Conservation (phyloP, 106 monocot genomes). For the Iris macrosiphon region DNA sequence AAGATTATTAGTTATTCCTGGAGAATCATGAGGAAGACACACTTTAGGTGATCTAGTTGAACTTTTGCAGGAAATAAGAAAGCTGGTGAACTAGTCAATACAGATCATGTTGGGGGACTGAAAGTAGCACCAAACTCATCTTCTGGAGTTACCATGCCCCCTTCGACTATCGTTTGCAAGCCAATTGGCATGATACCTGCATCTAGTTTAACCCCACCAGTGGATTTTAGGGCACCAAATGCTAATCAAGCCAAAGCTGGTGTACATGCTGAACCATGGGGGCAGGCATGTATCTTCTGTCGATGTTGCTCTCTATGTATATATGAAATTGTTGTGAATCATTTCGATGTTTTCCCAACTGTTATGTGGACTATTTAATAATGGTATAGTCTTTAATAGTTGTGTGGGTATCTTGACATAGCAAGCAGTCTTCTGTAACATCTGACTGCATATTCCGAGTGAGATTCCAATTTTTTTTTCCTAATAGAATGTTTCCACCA, state of each 20-base stretch:
- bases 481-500: constrained; percentile 8
- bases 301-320: not conserved
- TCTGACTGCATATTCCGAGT: not conserved
- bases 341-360: not conserved
- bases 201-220: constrained; percentile 10
- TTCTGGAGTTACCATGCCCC: constrained; percentile 11
- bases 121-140: constrained; percentile 23
- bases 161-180: constrained; percentile 20
- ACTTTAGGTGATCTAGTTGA: constrained; percentile 4
- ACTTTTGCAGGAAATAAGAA: constrained; percentile 36
- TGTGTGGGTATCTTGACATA: not conserved
- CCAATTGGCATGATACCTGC: constrained; percentile 13
- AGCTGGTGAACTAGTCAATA: constrained; percentile 5
- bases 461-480: not conserved
- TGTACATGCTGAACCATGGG: constrained; percentile 16
- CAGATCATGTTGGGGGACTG: constrained; percentile 16
- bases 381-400: not conserved
- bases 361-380: not conserved
- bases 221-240: constrained; percentile 25
- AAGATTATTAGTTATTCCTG: too few relatives aligned
- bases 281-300: constrained; percentile 30
- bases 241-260: constrained; percentile 20
- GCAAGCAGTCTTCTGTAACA: not conserved
- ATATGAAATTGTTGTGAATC: not conserved
- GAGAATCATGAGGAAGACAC: too few relatives aligned